Base-by-base conservation (phyloP, 2,329 filamentous ascomycete genomes). In the Diatrype stigma region DNA sequence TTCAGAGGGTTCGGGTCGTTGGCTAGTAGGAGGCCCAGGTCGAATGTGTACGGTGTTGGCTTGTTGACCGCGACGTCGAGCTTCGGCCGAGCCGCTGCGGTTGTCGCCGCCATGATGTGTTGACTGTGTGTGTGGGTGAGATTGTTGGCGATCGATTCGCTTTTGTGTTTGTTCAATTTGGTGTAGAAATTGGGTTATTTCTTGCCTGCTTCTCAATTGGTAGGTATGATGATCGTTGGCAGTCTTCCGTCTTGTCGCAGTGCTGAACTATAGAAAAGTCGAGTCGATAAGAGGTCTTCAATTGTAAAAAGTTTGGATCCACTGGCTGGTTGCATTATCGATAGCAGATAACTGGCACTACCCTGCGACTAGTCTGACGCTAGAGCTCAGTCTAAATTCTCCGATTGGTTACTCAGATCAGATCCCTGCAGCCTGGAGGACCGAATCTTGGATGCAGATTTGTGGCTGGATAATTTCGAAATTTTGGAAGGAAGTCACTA, bases 1-100 rank as follows among this genome's bases (percentile, higher is more conserved):
- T 52, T 55, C 45, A 68, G 60, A 21, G 93, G 90, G 73, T 96
- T 97, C 37, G 91, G 82, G 73, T 97, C 94, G 66, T 86, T 85
- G 70, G 85, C 87, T 66, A 95, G 81, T 49, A 97, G 85, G 67
- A 95, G 85, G 60, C 91, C 87, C 0, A 64, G 58, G 54, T 66
- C 63, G 60, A 64, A 66, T 42, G 61, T 64, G 54, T 65, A 65
- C 3, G 63, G 63, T 6, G 63, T 65, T 8, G 63, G 63, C 49
- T 63, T 63, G 23, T 50, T 54, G 54, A 65, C 63, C 30, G 55
- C 53, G 46, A 65, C 60, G 45, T 65, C 63, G 56, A 64, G 63
- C 55, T 63, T 64, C n/a, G 60, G 53, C 45, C 51, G 56, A 3
- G 58, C 45, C 45, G 56, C 58, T 45, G 45, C 46, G n/a, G 57